phyloP scores from a whole-genome alignment of 2,329 filamentous ascomycete species.

The Arthroderma uncinatum region DNA sequence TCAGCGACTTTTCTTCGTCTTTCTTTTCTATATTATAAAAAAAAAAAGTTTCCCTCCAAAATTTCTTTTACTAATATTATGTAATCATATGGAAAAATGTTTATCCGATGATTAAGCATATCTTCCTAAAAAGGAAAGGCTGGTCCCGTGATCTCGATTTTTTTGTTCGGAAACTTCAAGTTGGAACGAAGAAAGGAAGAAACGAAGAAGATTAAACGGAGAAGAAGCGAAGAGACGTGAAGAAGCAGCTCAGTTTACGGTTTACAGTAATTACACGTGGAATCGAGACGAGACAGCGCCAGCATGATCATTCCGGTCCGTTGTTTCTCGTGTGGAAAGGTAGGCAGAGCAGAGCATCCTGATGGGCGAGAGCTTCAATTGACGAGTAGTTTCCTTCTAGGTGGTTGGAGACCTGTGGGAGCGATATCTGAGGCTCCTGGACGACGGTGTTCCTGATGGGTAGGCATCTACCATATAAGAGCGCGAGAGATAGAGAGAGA shows the following conservation, averaged over 20 bases:
- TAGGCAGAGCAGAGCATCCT: slow-evolving; percentile 31
- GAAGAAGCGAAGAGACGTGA: neutral
- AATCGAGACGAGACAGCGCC: neutral
- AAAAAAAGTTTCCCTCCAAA: neutral
- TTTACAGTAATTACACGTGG: neutral
- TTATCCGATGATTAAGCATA: neutral
- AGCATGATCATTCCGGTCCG: slow-evolving; percentile 95
- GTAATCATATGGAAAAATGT: neutral
- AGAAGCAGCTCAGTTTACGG: neutral
- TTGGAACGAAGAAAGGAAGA: neutral
- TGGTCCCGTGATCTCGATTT: neutral
- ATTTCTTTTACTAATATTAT: neutral
- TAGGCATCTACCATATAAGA: too few species aligned
- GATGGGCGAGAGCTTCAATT: slow-evolving; percentile 10
- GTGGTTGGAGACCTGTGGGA: slow-evolving; percentile 97
- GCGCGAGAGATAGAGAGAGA: slow-evolving; percentile 3
- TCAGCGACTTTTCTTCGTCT: neutral
- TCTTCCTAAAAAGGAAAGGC: neutral
- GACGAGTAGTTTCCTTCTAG: slow-evolving; percentile 38
- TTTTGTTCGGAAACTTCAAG: neutral
- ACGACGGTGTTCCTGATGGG: slow-evolving; percentile 65
- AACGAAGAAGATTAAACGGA: neutral
- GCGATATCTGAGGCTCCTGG: slow-evolving; percentile 78
- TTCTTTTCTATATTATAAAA: neutral
- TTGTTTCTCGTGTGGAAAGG: slow-evolving; percentile 99